Base-by-base conservation (phyloP, 805 yeast species). In the Nakazawaea ishiwadae region DNA sequence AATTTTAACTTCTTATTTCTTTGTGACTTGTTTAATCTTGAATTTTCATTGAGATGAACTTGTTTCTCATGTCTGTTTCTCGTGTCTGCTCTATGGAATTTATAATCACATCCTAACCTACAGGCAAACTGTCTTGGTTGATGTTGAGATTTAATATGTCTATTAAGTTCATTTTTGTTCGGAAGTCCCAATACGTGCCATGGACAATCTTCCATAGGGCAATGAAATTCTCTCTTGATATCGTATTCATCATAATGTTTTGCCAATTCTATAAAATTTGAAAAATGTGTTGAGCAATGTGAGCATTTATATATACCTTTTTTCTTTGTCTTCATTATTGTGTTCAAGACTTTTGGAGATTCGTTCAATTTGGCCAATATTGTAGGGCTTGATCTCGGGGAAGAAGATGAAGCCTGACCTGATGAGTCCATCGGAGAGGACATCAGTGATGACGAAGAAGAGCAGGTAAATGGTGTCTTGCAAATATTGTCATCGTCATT, bases 291-390 rank as follows among this genome's bases (percentile, higher is more conserved):
- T 12, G 37, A 30, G 21, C 47, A 44, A 26, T 44, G 47, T 10
- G 44, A 36, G 21, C 47, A 44, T 21, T 40, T 36, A 23, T 44
- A 44, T 19, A 40, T 42, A 3, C 47, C 47, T 27, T 44, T 44
- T 26, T 44, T 44, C 42, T 33, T 44, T 15, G 39, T 44, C 33
- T 37, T 32, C 19, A 16, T 5, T 6, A 44, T 40, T 5, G 39
- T 40, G 18, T 26, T 18, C 29, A 44, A 29, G 2, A 44, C 42
- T 24, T 37, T 35, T 11, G 47, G 47, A 14, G 39, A 29, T 3
- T 37, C 31, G 4, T 40, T 17, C 12, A 40, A 35, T 17, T 17
- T 26, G 8, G 33, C 43, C 19, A 40, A 27, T n/a, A 39, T 24
- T 16, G 23, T 33, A 24, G 36, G n/a, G 16, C 18, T 31, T 10